Base-by-base conservation (phyloP, 495 filamentous ascomycete genomes). In the Astrothelium subdiscretum region DNA sequence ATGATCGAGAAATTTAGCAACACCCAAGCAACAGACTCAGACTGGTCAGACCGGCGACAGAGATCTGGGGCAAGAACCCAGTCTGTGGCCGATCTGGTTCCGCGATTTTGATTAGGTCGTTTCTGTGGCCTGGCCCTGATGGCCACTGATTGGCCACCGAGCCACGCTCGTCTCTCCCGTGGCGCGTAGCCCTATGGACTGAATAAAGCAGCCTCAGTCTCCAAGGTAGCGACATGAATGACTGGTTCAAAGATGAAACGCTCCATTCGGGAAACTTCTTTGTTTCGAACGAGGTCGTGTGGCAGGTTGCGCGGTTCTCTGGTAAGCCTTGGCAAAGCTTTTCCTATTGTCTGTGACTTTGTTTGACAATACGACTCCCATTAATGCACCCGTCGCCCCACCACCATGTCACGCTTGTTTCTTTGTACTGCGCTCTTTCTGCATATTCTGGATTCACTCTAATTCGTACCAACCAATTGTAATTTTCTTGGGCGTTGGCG, bases 181-280 rank as follows among this genome's bases (percentile, higher is more conserved):
- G 38, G 59, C 59, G 59, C 32, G 32, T 61, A 61, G 35, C 40
- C 27, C 27, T 48, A 18, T 18, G 10, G 24, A 4, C 32, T 31
- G 8, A 18, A 61, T 20, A 42, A 31, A 61, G 42, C 32, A 61
- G 38, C 59, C 59, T 42, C 59, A 61, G 27, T 22, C 42, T 43
- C 26, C 59, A 48, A 31, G 42, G n/a, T 61, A 61, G 59, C 44
- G 59, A 61, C 59, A 61, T 61, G 59, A 48, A 61, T 43, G 59
- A 61, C 59, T 44, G 59, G 59, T 20, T 31, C 32, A 48, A 22
- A 61, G 35, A 54, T 4, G 32, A 20, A 48, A 48, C 32, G 18
- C 27, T 24, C 40, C 11, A 11, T 31, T 6, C 18, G 59, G 40
- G 31, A 38, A 1, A 48, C 26, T 18, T 18, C 40, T n/a, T 48